Percentiles rank a stretch among this genome's conserved stretches.
Conservation (phyloP, 495 filamentous ascomycete species). For the Tuber microsphaerosporum region DNA sequence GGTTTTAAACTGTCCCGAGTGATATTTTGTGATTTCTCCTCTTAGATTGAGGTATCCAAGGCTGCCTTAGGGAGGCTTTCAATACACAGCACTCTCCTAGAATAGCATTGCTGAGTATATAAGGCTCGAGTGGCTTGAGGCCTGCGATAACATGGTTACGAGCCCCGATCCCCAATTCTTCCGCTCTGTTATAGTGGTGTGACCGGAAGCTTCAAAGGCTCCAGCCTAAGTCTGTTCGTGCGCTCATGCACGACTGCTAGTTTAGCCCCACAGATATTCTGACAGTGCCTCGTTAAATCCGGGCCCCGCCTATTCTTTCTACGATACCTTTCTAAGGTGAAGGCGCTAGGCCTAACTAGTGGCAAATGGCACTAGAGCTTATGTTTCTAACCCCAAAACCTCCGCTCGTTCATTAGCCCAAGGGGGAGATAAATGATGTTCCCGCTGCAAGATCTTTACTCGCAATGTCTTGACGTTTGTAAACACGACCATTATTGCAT, state of each 20-base stretch:
- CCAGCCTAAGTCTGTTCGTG: background rate
- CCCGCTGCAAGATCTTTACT: background rate
- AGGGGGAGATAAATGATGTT: no score
- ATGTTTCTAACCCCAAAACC: background rate
- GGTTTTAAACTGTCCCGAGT: background rate
- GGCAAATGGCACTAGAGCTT: no score
- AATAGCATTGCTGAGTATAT: background rate
- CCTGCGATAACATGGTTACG: background rate
- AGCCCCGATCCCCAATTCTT: background rate
- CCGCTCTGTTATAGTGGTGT: background rate
- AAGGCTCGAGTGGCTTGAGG: background rate
- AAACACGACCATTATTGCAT: no score
- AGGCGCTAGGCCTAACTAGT: background rate
- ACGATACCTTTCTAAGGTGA: background rate
- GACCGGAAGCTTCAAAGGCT: background rate
- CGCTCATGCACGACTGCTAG: no score
- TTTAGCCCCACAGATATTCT: background rate
- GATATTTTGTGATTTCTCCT: background rate
- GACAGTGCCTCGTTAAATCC: background rate
- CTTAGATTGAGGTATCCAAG: background rate
- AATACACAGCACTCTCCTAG: background rate
- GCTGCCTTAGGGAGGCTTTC: background rate
- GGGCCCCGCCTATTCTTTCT: background rate
- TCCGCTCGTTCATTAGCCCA: no score
- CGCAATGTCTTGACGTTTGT: no score